Base-by-base conservation (phyloP, 345 rosid genomes). In the Ceriops decandra region DNA sequence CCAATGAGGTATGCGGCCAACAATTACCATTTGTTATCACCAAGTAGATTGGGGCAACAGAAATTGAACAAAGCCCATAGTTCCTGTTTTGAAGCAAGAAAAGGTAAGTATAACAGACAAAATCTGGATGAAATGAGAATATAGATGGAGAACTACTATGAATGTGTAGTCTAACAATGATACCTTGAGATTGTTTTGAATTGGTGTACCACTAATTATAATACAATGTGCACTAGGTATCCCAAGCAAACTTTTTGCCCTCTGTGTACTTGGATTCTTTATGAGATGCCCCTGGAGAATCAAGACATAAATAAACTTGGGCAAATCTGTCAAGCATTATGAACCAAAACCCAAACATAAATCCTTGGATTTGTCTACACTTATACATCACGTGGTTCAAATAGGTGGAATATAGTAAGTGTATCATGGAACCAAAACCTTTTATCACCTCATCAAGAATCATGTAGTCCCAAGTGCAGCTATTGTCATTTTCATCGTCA, bases 171-270 rank as follows among this genome's bases (percentile, higher is more conserved):
- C 47, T 22, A 76, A 52, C 54, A 57, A 74, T 20, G 58, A 70
- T 85, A 95, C 99, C 93, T 90, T 91, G 22, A 95, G 91, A 80
- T 95, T 95, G 81, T 95, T 95, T 70, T 95, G 99, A 74, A 95
- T 85, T 16, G 98, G 99, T 8, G 99, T 95, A 54, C 99, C 99
- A 80, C 96, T 95, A 68, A 95, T 82, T 67, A 95, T 67, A 58
- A 95, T 87, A 51, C 99, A 90, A 76, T 88, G 95, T 68, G 82
- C 86, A 86, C 97, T 86, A 65, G 96, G 89, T 83, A 95, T 91
- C 81, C 84, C 96, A 57, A 90, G 95, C 87, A 95, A 87, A 80
- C 99, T 91, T 83, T 90, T 91, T 26, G 99, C 98, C 83, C 99
- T 88, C 70, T 91, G 98, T 33, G 99, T 95, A 75, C 82, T 91